Conservation (phyloP, 129 eudicot genomes). For the Flaveria ramosissima region DNA sequence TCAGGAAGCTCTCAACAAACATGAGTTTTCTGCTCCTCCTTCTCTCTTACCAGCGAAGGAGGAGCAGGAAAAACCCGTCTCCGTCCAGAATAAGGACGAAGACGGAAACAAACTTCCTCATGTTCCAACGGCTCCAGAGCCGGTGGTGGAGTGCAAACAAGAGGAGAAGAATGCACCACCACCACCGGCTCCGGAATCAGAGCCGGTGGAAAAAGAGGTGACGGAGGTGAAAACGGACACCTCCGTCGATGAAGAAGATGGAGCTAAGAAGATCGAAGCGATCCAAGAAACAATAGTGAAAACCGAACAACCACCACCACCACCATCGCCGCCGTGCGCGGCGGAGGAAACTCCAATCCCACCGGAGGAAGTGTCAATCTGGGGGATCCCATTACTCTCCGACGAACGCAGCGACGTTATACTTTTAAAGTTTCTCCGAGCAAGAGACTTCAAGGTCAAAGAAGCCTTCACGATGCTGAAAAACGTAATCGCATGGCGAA, state of each 20-base stretch:
- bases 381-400: constrained; percentile 69
- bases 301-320: constrained; percentile 28
- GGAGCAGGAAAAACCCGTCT: neutral
- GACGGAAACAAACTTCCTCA: constrained; percentile 33
- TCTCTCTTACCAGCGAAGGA: constrained; percentile 29
- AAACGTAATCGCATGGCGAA: constrained; percentile 67
- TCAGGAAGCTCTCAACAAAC: constrained; percentile 59
- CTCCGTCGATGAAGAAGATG: constrained; percentile 48
- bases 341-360: constrained; percentile 36
- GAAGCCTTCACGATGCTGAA: constrained; percentile 75
- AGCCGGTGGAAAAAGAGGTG: constrained; percentile 33
- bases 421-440: constrained; percentile 72
- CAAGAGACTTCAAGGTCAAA: constrained; percentile 70
- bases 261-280: constrained; percentile 59
- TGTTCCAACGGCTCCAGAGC: neutral
- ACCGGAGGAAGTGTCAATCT: constrained; percentile 66
- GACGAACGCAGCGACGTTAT: constrained; percentile 73
- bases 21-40: constrained; percentile 55
- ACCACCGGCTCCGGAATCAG: constrained; percentile 28
- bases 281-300: constrained; percentile 65
- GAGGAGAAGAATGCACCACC: constrained; percentile 9
- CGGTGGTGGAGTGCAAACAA: constrained; percentile 33
- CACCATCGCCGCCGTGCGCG: constrained; percentile 27
- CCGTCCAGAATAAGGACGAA: constrained; percentile 18
- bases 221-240: constrained; percentile 36